Evolutionary conservation across 2,329 filamentous ascomycete species (phyloP), one percentile per base, ranked within the genome.

Genomic region (Incumbomyces lentus): DNA sequence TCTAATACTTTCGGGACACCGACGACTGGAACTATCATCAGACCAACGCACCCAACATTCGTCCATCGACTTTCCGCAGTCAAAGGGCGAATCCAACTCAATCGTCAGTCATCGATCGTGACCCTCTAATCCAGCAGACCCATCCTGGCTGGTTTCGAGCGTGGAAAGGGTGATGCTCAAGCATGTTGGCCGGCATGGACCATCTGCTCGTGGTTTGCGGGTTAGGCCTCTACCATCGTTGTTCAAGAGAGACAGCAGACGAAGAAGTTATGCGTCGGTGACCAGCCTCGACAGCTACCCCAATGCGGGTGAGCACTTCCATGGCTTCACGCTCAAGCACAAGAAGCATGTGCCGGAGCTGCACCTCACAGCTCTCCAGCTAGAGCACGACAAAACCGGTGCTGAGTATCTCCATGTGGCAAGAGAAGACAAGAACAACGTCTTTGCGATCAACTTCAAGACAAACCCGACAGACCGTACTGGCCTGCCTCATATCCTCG

Each of bases 371-470:
- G 92, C 92, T 4, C 68, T 96, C 44, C 86, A 93, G 53, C 76
- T 98, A 52, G 82, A 86, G 60, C 92, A 98, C 63, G 86, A 96
- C 69, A 89, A 89, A 71, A 98, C 92, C 0, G 87, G 89, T 50
- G 92, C 92, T 53, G 87, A 98, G 56, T 95, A 96, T 62, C 75
- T 98, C 39, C 92, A 98, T 68, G 84, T 98, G 58, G 90, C 89
- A 13, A 77, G 90, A 57, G 88, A 96, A 48, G 92, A 98, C 62
- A 84, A 83, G 71, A 98, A 98, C 71, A 98, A 98, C 85, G 92
- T 96, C 62, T 98, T 98, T 68, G 93, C 89, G 32, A 93, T 98
- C 60, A 92, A 89, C 44, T 98, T 98, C 79, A 95, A 95, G 77
- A 98, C 92, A 18, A 96, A 96, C 63, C 92, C 92, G 14, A 89